These are phyloP conservation scores for Aspergillus puulaauensis DNA, from an alignment of 2,329 filamentous ascomycete genomes.

Conservation along the genomic window DNA sequence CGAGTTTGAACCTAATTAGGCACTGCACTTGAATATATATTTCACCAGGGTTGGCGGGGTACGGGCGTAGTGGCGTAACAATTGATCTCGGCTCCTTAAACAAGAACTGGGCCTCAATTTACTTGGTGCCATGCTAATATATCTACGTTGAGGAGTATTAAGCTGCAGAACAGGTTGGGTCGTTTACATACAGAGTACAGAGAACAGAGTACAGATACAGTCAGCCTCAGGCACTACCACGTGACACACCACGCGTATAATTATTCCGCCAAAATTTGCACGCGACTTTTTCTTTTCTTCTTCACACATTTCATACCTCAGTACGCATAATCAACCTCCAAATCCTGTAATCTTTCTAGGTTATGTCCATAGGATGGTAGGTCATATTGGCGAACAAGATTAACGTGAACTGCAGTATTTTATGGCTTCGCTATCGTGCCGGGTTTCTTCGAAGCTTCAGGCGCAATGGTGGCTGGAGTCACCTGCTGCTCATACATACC, in stretches of 20 bases:
- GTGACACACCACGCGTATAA: slow-evolving; percentile 2
- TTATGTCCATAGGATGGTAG: slow-evolving; percentile 42
- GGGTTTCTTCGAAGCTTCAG: slow-evolving; percentile 24
- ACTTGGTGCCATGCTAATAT: too few relatives aligned
- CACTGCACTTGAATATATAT: too few relatives aligned
- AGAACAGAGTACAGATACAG: neutral
- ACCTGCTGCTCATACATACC: slow-evolving; percentile 40
- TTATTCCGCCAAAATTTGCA: slow-evolving; percentile 10
- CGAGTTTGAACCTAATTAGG: too few relatives aligned
- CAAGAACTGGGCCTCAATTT: too few relatives aligned
- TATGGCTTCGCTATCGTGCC: slow-evolving; percentile 34
- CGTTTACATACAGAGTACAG: neutral
- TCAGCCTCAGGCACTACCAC: slow-evolving; percentile 11
- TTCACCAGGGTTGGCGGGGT: too few relatives aligned
- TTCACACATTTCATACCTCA: slow-evolving; percentile 42
- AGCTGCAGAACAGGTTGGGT: too few relatives aligned
- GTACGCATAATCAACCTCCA: slow-evolving; percentile 53
- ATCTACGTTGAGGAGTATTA: too few relatives aligned
- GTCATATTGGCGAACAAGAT: slow-evolving; percentile 52
- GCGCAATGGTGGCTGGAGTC: slow-evolving; percentile 37
- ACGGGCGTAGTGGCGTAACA: too few relatives aligned
- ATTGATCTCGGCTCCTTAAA: too few relatives aligned
- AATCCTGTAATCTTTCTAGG: slow-evolving; percentile 27
- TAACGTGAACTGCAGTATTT: slow-evolving; percentile 23
- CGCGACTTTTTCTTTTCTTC: slow-evolving; percentile 22